Base-by-base conservation (phyloP, 768 basidiomycete species). In the Cyclocybe aegerita region DNA sequence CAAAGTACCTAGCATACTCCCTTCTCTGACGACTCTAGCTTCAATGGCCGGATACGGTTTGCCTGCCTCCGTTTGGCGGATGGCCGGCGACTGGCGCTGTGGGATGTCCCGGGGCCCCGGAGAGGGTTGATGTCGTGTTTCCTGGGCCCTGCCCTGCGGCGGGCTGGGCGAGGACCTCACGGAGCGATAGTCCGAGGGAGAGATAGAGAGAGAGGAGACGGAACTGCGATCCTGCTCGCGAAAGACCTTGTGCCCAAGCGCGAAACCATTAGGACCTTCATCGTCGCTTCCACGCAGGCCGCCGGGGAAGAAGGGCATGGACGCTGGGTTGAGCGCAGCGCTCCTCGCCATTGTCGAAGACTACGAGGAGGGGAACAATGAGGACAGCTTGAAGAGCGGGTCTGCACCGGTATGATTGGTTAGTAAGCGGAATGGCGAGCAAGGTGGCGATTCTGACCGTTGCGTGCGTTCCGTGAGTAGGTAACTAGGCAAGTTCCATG, bases 251-350 rank as follows among this genome's bases (percentile, higher is more conserved):
- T 75, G 76, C 43, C 68, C 66, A 59, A 80, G 78, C 48, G 70
- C 69, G 39, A 79, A 65, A 52, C 70, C 71, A 60, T 64, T 68
- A 43, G 66, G 63, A 42, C 69, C 72, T 47, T 85, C 83, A 51
- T 85, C 82, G 49, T 83, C 84, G 60, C 63, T 72, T 57, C 74
- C 62, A 56, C 83, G 82, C 58, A 81, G 64, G 61, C 74, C 78
- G 48, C 86, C 86, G 54, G 90, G 90, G 66, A 90, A 90, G 79
- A 92, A 92, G 44, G 90, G 90, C 65, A 83, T 83, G 51, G 89
- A 92, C 54, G 88, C 77, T 56, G 90, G 88, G 69, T 91, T 90
- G 60, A 91, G 73, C 52, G 86, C 78, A 61, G 81, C 85, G 61
- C 83, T 88, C 78, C 82, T 83, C 55, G 86, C 83, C 85, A 90